Evolutionary conservation across 2,329 filamentous ascomycete species (phyloP).

Genomic region (Trichocomaceae sp.): DNA sequence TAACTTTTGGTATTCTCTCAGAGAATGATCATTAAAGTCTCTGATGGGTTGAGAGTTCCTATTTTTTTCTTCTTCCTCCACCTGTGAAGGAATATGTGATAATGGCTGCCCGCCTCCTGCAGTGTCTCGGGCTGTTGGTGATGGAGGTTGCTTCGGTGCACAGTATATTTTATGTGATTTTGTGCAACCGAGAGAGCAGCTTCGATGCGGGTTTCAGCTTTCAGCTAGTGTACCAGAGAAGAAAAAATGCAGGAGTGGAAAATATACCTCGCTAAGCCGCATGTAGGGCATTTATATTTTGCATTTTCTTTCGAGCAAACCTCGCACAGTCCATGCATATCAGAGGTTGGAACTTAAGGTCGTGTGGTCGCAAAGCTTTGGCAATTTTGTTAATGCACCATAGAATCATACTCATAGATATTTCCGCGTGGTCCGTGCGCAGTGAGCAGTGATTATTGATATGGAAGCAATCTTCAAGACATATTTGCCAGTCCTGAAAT

Average conservation of each 20-base stretch:
- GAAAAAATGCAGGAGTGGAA: background rate
- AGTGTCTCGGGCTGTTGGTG: constrained; percentile 14
- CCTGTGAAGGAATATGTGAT: background rate
- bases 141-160: constrained; percentile 18
- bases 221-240: background rate
- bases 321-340: constrained; percentile 31
- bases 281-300: constrained; percentile 37
- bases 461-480: background rate
- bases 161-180: constrained; percentile 41
- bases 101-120: constrained; percentile 13
- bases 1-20: constrained; percentile 31
- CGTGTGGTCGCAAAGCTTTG: background rate
- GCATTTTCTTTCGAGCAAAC: constrained; percentile 32
- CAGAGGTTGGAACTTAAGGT: background rate
- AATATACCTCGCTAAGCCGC: constrained; percentile 32
- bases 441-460: background rate
- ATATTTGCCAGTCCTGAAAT: background rate
- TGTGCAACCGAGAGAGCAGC: constrained; percentile 43
- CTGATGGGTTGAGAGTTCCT: background rate
- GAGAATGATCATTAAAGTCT: constrained; percentile 20
- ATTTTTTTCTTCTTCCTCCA: background rate
- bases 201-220: constrained; percentile 15
- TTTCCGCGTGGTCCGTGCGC: background rate
- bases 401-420: background rate
- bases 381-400: background rate